phyloP scores from a whole-genome alignment of 2,329 filamentous ascomycete species.

The Trichoderma asperellum region DNA sequence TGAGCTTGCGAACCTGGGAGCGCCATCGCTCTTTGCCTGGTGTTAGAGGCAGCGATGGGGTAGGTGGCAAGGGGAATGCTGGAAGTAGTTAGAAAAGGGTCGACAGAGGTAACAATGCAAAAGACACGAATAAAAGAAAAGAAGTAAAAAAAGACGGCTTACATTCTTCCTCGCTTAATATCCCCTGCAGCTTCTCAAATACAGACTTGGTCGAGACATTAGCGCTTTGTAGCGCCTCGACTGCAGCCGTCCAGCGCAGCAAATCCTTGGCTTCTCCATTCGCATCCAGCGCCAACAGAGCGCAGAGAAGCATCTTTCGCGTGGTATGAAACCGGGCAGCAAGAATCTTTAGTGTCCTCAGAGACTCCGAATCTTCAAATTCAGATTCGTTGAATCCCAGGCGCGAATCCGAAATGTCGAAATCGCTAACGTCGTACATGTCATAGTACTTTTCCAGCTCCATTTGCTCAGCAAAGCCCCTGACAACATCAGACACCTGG shows the following conservation, averaged over 20 bases:
- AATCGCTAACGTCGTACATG: constrained; percentile 77
- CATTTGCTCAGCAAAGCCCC: constrained; percentile 73
- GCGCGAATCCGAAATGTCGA: constrained; percentile 72
- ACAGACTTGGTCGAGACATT: constrained; percentile 64
- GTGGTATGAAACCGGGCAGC: constrained; percentile 79
- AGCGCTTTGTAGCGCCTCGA: constrained; percentile 72
- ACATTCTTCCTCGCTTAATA: constrained; percentile 82
- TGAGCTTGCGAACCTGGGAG: constrained; percentile 84
- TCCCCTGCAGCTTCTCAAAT: constrained; percentile 67
- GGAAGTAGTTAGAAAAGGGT: constrained; percentile 27
- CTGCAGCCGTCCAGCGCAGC: constrained; percentile 74
- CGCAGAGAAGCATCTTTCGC: constrained; percentile 84
- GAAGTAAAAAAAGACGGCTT: constrained; percentile 43
- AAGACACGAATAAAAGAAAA: background rate
- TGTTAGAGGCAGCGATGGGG: constrained; percentile 64
- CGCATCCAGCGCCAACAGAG: constrained; percentile 84
- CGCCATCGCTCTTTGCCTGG: constrained; percentile 83
- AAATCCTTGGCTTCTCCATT: constrained; percentile 78
- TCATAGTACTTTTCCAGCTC: constrained; percentile 93
- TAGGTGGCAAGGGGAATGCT: constrained; percentile 59
- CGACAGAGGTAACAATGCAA: background rate
- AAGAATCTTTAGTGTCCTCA: constrained; percentile 79
- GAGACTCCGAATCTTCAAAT: constrained; percentile 75
- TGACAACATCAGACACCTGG: constrained; percentile 69
- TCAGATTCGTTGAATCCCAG: constrained; percentile 67